These are phyloP conservation scores for Aureobasidium uvarum DNA, from an alignment of 2,329 filamentous ascomycete species.

Conservation along the genomic window DNA sequence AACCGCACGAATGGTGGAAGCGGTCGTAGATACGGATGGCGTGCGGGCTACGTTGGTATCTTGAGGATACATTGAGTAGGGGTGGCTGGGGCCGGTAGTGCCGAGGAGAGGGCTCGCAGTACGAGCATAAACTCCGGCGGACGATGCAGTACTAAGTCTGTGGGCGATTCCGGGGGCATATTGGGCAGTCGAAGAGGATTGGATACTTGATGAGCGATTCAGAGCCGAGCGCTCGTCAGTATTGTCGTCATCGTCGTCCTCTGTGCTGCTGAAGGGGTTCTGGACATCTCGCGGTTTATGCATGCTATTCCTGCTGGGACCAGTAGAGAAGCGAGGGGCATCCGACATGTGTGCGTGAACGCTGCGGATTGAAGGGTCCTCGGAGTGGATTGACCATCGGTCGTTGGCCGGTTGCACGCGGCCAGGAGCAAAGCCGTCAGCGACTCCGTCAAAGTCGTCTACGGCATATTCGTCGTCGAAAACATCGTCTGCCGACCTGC, in stretches of 20 bases:
- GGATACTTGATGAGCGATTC: slow-evolving; percentile 35
- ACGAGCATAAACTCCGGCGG: slow-evolving; percentile 40
- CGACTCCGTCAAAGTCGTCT: slow-evolving; percentile 45
- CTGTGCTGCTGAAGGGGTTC: slow-evolving; percentile 40
- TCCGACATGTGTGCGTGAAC: slow-evolving; percentile 34
- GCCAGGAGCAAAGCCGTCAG: slow-evolving; percentile 48
- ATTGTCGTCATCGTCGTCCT: slow-evolving; percentile 35
- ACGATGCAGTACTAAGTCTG: slow-evolving; percentile 40
- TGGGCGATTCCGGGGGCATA: slow-evolving; percentile 32
- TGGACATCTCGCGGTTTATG: slow-evolving; percentile 34
- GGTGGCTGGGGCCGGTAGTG: slow-evolving; percentile 72
- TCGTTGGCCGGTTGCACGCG: slow-evolving; percentile 33
- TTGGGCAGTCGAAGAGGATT: slow-evolving; percentile 39
- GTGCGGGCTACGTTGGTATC: slow-evolving; percentile 57
- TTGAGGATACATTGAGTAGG: slow-evolving; percentile 82
- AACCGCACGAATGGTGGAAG: slow-evolving; percentile 62
- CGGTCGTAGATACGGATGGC: slow-evolving; percentile 64
- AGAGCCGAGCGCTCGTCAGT: slow-evolving; percentile 31
- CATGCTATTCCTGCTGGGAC: slow-evolving; percentile 35
- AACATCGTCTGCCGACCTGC: slow-evolving; percentile 38
- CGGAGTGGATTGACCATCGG: slow-evolving; percentile 28
- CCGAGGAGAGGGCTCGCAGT: slow-evolving; percentile 67
- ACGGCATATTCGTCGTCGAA: slow-evolving; percentile 52
- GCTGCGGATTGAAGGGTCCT: slow-evolving; percentile 36
- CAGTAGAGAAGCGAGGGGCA: slow-evolving; percentile 24